Percentiles rank a stretch among this genome's conserved stretches.
Evolutionary conservation across 768 basidiomycete genomes (phyloP).

Genomic region (Boletus sp.): DNA sequence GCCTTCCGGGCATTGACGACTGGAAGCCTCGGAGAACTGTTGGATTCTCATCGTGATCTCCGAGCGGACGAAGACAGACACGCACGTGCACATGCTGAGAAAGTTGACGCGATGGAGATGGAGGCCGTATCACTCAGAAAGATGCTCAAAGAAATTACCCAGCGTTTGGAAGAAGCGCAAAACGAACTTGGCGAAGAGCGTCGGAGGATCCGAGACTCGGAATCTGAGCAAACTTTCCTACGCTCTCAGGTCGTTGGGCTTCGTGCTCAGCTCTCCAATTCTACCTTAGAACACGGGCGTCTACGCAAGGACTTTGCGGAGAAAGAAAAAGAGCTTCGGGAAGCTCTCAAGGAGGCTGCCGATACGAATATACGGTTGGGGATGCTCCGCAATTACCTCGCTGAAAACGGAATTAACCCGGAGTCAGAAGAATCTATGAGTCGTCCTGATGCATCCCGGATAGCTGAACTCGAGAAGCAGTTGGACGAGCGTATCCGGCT

Average conservation of each 20-base stretch:
- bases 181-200: constrained; percentile 65
- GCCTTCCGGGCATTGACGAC: constrained; percentile 84
- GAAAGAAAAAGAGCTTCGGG: constrained; percentile 61
- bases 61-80: constrained; percentile 80
- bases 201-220: constrained; percentile 56
- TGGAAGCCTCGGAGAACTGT: constrained; percentile 76
- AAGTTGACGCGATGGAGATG: constrained; percentile 72
- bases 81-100: constrained; percentile 75
- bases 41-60: constrained; percentile 85
- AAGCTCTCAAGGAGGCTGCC: constrained; percentile 60
- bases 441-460: constrained; percentile 35
- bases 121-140: constrained; percentile 73
- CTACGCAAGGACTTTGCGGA: constrained; percentile 65
- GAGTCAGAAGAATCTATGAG: constrained; percentile 61
- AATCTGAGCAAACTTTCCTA: constrained; percentile 59
- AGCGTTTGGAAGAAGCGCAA: constrained; percentile 68
- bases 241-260: constrained; percentile 74
- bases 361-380: constrained; percentile 71
- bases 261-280: constrained; percentile 66
- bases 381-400: constrained; percentile 81
- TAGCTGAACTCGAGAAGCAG: constrained; percentile 75
- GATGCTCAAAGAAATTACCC: constrained; percentile 75
- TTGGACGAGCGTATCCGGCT: constrained; percentile 69
- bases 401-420: constrained; percentile 80
- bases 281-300: constrained; percentile 64